Evolutionary conservation across 2,329 filamentous ascomycete genomes (phyloP).

Genomic region (Zalaria sp.): DNA sequence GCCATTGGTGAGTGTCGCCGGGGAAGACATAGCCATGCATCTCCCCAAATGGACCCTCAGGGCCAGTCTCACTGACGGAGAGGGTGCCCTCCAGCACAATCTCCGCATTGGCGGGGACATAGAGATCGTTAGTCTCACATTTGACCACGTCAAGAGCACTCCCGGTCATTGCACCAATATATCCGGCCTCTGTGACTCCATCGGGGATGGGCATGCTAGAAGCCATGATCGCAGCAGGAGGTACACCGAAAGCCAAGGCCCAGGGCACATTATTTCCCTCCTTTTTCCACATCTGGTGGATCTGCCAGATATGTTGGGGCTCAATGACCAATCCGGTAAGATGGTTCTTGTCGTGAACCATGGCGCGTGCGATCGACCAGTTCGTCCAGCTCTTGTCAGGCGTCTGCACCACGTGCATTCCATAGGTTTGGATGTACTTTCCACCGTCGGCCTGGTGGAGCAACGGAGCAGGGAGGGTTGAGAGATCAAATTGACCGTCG

Average conservation of each 20-base stretch:
- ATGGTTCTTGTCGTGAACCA: slow-evolving; percentile 11
- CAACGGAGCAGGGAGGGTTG: too few relatives aligned
- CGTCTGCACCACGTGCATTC: too few relatives aligned
- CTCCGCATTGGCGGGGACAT: slow-evolving; percentile 35
- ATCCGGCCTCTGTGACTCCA: slow-evolving; percentile 33
- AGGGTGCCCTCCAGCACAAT: slow-evolving; percentile 38
- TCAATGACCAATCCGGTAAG: slow-evolving; percentile 28
- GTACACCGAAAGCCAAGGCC: slow-evolving; percentile 34
- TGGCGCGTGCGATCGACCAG: too few relatives aligned
- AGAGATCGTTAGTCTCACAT: slow-evolving; percentile 36
- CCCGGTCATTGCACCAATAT: slow-evolving; percentile 34
- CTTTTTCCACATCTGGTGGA: slow-evolving; percentile 33
- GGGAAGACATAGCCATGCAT: slow-evolving; percentile 31
- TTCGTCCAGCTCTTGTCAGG: too few relatives aligned
- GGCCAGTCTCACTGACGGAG: slow-evolving; percentile 27
- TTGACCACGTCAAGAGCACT: slow-evolving; percentile 33
- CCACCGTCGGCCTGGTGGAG: too few relatives aligned
- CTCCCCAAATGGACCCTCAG: slow-evolving; percentile 38
- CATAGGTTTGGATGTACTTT: too few relatives aligned
- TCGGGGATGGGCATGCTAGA: slow-evolving; percentile 17
- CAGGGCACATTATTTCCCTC: slow-evolving; percentile 32
- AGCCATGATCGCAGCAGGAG: slow-evolving; percentile 36
- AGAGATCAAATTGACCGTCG: too few relatives aligned
- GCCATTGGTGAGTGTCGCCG: slow-evolving; percentile 24
- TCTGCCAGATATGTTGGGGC: slow-evolving; percentile 34